phyloP scores from a whole-genome alignment of 306 rosid genomes.

The Lathyrus sativus region DNA sequence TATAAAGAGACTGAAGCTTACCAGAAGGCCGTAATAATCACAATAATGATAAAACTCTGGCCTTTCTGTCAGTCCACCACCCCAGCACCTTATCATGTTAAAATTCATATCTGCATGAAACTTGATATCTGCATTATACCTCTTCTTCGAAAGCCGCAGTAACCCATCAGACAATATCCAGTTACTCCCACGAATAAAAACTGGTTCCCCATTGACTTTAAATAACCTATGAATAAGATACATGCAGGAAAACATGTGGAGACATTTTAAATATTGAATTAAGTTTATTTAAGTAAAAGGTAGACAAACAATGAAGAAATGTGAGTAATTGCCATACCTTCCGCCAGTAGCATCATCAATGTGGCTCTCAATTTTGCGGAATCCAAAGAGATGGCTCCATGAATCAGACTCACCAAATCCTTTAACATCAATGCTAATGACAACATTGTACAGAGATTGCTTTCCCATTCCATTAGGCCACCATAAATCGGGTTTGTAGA shows the following conservation, averaged over 20 bases:
- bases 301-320: constrained; percentile 15
- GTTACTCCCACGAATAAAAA: constrained; percentile 91
- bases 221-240: constrained; percentile 62
- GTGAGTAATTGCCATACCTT: constrained; percentile 51
- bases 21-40: constrained; percentile 89
- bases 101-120: constrained; percentile 97
- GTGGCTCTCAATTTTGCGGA: constrained; percentile 87
- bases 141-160: constrained; percentile 79
- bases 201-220: constrained; percentile 88
- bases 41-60: constrained; percentile 93
- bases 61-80: constrained; percentile 93
- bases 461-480: constrained; percentile 99
- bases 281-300: not conserved
- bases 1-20: constrained; percentile 43
- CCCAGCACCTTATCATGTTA: constrained; percentile 99
- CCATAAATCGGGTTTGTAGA: constrained; percentile 93
- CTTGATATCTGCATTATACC: constrained; percentile 82
- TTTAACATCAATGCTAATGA: constrained; percentile 65
- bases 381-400: constrained; percentile 82
- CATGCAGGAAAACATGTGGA: constrained; percentile 24
- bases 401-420: constrained; percentile 89
- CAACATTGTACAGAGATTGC: constrained; percentile 76
- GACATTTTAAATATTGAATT: constrained; percentile 23
- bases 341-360: constrained; percentile 85
- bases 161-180: constrained; percentile 99